Percentiles rank a stretch among this genome's conserved stretches.
These are phyloP conservation scores for Aspergillus sclerotiicarbonarius DNA, from an alignment of 495 filamentous ascomycete species.

Conservation along the genomic window DNA sequence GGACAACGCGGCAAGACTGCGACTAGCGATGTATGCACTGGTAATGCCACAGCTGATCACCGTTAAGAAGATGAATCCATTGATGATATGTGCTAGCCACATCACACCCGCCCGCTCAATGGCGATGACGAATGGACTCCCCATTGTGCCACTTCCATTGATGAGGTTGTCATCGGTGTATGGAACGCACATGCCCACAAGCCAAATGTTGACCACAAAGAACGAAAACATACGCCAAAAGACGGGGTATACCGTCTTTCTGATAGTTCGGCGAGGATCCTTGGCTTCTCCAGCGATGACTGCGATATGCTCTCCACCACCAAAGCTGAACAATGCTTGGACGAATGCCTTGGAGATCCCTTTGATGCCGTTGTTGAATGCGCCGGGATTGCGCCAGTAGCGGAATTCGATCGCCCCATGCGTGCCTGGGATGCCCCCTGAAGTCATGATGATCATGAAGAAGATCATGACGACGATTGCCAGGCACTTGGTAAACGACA, in stretches of 20 bases:
- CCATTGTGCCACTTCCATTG: slow-evolving; percentile 25
- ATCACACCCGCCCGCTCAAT: slow-evolving; percentile 27
- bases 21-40: slow-evolving; percentile 29
- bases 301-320: slow-evolving; percentile 31
- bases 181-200: slow-evolving; percentile 32
- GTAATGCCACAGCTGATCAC: slow-evolving; percentile 31
- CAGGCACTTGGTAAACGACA: slow-evolving; percentile 29
- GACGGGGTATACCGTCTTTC: slow-evolving; percentile 27
- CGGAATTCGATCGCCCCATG: slow-evolving; percentile 27
- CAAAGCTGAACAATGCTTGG: slow-evolving; percentile 30
- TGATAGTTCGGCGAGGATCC: slow-evolving; percentile 26
- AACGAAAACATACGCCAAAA: slow-evolving; percentile 36
- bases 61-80: slow-evolving; percentile 30
- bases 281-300: slow-evolving; percentile 30
- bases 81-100: slow-evolving; percentile 27
- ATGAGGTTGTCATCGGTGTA: slow-evolving; percentile 21
- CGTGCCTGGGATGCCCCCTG: slow-evolving; percentile 28
- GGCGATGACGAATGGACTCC: slow-evolving; percentile 30
- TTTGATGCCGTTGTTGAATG: slow-evolving; percentile 33
- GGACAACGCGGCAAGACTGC: slow-evolving; percentile 27
- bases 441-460: slow-evolving; percentile 36
- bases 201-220: slow-evolving; percentile 32
- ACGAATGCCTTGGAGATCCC: slow-evolving; percentile 31
- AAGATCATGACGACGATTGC: slow-evolving; percentile 29
- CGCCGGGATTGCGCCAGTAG: slow-evolving; percentile 29